Evolutionary conservation across 192 early-diverging fungal species (phyloP).

Genomic region (Coemansia sp.): DNA sequence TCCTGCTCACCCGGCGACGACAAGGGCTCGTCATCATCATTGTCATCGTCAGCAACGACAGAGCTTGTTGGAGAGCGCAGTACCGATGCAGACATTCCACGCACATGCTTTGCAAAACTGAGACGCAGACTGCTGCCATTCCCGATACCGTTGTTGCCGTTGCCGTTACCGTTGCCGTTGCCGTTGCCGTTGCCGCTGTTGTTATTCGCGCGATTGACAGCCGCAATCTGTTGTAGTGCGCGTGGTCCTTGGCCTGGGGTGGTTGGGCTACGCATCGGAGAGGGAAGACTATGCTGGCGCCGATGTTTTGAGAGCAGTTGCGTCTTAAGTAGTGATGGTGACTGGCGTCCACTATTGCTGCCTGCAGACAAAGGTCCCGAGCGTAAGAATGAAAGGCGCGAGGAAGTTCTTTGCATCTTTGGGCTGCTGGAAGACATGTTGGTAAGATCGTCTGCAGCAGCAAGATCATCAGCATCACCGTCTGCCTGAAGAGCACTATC

Average conservation of each 20-base stretch:
- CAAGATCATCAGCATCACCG: not conserved
- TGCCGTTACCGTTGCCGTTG: constrained; percentile 18
- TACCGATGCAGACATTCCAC: constrained; percentile 34
- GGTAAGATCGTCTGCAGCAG: not conserved
- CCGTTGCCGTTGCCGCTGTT: constrained; percentile 11
- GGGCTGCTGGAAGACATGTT: not conserved
- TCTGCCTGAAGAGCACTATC: not conserved
- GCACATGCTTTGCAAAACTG: constrained; percentile 14
- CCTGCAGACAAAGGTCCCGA: constrained; percentile 3
- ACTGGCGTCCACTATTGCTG: constrained; percentile 8
- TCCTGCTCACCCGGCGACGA: not conserved
- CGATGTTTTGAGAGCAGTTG: constrained; percentile 29
- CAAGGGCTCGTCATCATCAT: not conserved
- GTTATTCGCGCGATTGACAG: constrained; percentile 24
- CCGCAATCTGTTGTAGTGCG: constrained; percentile 39
- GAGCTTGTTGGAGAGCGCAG: constrained; percentile 7
- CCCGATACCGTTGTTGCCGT: not conserved
- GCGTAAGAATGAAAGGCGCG: constrained; percentile 25
- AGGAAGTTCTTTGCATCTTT: constrained; percentile 7
- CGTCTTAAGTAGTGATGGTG: constrained; percentile 18
- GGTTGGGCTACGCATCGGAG: constrained; percentile 11
- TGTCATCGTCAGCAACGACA: not conserved
- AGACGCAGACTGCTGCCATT: constrained; percentile 1
- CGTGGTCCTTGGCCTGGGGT: constrained; percentile 8
- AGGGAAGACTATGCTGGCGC: constrained; percentile 47